Evolutionary conservation across 805 yeast species (phyloP).

Genomic region (Pichia nanzhaoensis): DNA sequence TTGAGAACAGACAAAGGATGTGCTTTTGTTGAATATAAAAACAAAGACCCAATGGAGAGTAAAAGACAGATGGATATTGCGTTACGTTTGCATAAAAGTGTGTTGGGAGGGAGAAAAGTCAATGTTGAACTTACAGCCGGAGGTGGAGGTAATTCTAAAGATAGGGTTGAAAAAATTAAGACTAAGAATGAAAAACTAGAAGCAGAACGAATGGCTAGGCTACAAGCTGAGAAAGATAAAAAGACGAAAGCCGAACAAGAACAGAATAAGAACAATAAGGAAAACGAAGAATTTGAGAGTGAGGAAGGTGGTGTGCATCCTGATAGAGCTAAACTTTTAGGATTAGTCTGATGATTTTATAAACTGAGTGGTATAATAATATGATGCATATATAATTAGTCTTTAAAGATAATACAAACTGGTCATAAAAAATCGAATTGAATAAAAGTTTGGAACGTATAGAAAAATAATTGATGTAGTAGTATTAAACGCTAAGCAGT

Average conservation of each 20-base stretch:
- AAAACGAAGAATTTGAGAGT: not conserved
- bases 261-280: slow-evolving; percentile 2
- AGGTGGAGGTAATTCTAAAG: slow-evolving; percentile 88
- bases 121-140: slow-evolving; percentile 97
- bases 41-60: slow-evolving; percentile 43
- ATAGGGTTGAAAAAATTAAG: slow-evolving; percentile 61
- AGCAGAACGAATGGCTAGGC: slow-evolving; percentile 59
- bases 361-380: slow-evolving; percentile 17
- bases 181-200: slow-evolving; percentile 71
- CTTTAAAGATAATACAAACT: slow-evolving; percentile 4
- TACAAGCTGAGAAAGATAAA: slow-evolving; percentile 38
- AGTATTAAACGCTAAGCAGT: not conserved
- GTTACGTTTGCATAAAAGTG: slow-evolving; percentile 72
- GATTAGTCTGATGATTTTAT: slow-evolving; percentile 17
- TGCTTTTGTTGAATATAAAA: slow-evolving; percentile 79
- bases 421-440: not conserved
- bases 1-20: slow-evolving; percentile 82
- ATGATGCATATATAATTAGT: not conserved
- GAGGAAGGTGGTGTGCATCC: slow-evolving; percentile 48
- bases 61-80: slow-evolving; percentile 80
- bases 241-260: slow-evolving; percentile 30
- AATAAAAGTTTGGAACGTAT: not conserved
- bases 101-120: slow-evolving; percentile 64
- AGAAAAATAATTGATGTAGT: not conserved
- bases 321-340: slow-evolving; percentile 49